These are phyloP conservation scores for Straminergon stramineum DNA, from an alignment of 225 moss, liverwort and hornwort genomes.

Conservation along the genomic window DNA sequence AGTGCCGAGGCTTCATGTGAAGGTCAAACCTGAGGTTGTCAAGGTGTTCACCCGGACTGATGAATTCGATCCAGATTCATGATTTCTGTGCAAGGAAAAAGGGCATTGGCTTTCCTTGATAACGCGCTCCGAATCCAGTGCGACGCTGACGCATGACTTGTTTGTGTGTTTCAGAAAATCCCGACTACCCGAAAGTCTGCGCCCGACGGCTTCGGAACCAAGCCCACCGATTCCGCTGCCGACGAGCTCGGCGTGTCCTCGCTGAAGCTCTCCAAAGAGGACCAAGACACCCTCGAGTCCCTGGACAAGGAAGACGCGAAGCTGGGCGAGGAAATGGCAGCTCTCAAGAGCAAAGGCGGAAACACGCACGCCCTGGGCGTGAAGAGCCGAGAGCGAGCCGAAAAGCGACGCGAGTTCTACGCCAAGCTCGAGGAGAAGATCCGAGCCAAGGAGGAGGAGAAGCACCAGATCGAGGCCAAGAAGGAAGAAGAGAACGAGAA, in stretches of 20 bases:
- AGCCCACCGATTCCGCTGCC: background rate
- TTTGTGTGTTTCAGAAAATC: background rate
- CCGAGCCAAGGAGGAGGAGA: conserved; percentile 43
- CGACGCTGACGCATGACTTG: background rate
- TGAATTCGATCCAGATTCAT: background rate
- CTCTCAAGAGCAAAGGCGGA: conserved; percentile 63
- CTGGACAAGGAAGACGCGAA: conserved; percentile 44
- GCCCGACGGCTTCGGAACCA: background rate
- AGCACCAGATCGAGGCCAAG: conserved; percentile 33
- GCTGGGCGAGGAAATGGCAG: conserved; percentile 48
- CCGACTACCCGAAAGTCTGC: background rate
- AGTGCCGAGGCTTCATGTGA: conserved; percentile 33
- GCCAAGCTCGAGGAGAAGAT: conserved; percentile 44
- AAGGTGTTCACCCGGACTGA: background rate
- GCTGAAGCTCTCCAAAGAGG: conserved; percentile 33
- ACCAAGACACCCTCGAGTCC: conserved; percentile 29
- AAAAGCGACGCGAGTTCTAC: conserved; percentile 44
- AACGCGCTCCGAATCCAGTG: background rate
- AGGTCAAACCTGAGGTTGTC: conserved; percentile 15
- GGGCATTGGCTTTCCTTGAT: background rate
- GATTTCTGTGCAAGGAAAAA: background rate
- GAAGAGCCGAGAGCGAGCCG: conserved; percentile 40
- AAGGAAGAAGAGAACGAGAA: conserved; percentile 39
- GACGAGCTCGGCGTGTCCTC: conserved; percentile 6
- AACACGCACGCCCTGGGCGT: conserved; percentile 57